phyloP scores from a whole-genome alignment of 2,329 filamentous ascomycete species.

The Fusarium tanahbumbuense region DNA sequence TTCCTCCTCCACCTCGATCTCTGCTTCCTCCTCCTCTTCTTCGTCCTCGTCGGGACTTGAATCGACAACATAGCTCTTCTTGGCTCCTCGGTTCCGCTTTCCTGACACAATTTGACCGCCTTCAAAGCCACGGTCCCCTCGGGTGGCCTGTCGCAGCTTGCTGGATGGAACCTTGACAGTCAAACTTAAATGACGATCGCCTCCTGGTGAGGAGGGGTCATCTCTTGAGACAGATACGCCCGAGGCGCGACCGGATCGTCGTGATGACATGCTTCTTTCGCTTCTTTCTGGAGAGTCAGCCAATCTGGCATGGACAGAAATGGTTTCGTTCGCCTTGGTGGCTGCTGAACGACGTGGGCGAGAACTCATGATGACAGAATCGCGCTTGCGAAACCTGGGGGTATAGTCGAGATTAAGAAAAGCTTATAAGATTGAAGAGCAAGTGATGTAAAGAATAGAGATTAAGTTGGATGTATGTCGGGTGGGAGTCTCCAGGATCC shows the following conservation, averaged over 20 bases:
- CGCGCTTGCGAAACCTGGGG: constrained; percentile 39
- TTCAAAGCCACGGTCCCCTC: constrained; percentile 55
- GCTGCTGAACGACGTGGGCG: constrained; percentile 61
- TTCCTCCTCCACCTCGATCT: constrained; percentile 56
- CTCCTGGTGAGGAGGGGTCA: constrained; percentile 60
- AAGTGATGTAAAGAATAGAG: neutral
- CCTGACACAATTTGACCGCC: constrained; percentile 62
- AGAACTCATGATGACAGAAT: constrained; percentile 55
- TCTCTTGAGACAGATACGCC: constrained; percentile 59
- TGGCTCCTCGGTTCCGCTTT: constrained; percentile 65
- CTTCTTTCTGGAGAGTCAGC: constrained; percentile 55
- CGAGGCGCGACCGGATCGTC: constrained; percentile 62
- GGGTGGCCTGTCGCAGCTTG: constrained; percentile 64
- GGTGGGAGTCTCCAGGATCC: neutral
- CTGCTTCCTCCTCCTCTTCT: constrained; percentile 53
- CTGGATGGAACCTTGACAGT: constrained; percentile 65
- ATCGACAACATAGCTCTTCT: constrained; percentile 71
- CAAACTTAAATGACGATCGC: constrained; percentile 56
- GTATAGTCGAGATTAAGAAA: neutral
- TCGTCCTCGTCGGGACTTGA: constrained; percentile 63
- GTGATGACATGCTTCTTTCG: constrained; percentile 62
- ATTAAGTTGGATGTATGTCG: constrained; percentile 9
- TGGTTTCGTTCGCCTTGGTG: constrained; percentile 56
- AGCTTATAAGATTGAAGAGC: constrained; percentile 7
- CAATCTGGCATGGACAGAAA: constrained; percentile 57